These are phyloP conservation scores for Elasticomyces elasticus DNA, from an alignment of 495 filamentous ascomycete genomes.

Conservation along the genomic window DNA sequence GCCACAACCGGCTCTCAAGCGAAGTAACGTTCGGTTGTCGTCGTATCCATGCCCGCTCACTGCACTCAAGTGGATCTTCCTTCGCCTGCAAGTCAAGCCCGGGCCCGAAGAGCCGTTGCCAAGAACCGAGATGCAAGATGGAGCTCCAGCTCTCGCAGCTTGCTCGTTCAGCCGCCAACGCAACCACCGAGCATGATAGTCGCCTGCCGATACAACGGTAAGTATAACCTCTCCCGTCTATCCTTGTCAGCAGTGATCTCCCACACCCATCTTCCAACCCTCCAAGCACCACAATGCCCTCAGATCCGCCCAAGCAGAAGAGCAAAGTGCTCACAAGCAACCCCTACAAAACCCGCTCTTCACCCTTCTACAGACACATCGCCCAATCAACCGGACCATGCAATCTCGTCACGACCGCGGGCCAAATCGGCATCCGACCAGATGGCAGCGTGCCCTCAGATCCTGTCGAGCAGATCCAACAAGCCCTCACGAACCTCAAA, in stretches of 20 bases:
- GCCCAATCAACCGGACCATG: slow-evolving; percentile 1
- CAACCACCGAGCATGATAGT: too few species aligned
- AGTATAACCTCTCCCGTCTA: not conserved
- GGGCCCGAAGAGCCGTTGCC: not conserved
- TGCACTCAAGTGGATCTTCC: too few species aligned
- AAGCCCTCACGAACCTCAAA: slow-evolving; percentile 13
- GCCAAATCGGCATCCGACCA: slow-evolving; percentile 10
- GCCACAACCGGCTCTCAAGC: too few species aligned
- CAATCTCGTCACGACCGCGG: slow-evolving; percentile 11
- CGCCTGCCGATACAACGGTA: too few species aligned
- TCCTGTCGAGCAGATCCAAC: slow-evolving; percentile 15
- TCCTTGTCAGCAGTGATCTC: too few species aligned
- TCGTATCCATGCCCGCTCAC: too few species aligned
- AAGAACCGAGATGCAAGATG: too few species aligned
- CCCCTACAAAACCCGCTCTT: slow-evolving; percentile 4
- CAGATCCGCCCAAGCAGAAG: not conserved
- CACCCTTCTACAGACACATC: slow-evolving; percentile 14
- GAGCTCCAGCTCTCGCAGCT: not conserved
- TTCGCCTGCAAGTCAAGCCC: too few species aligned
- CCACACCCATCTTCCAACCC: not conserved
- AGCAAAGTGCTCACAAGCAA: not conserved
- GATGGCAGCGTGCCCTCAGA: slow-evolving; percentile 14
- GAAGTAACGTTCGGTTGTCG: too few species aligned
- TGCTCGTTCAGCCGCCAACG: not conserved
- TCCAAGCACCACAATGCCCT: not conserved